These are phyloP conservation scores for Zoysia matrella DNA, from an alignment of 202 grass and related monocot genomes.

Conservation along the genomic window DNA sequence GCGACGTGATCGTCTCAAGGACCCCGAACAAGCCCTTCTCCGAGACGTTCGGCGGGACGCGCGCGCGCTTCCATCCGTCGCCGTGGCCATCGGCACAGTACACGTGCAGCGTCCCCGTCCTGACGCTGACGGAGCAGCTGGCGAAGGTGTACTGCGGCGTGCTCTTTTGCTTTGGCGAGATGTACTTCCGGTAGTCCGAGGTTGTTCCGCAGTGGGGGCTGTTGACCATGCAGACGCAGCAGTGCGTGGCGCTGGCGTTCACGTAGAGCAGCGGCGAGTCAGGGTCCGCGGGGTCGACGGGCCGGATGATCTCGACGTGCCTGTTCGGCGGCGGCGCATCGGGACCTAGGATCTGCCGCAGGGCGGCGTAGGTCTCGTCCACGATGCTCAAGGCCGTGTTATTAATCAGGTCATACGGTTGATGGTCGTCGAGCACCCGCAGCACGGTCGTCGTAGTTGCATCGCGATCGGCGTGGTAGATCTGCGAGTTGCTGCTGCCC, in stretches of 20 bases:
- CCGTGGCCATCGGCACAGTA: background rate
- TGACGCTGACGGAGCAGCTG: background rate
- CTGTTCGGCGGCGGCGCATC: background rate
- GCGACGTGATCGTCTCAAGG: slow-evolving; percentile 3
- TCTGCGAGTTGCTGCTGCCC: background rate
- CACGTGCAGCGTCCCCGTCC: slow-evolving; percentile 30
- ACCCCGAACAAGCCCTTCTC: slow-evolving; percentile 17
- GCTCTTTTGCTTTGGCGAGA: background rate
- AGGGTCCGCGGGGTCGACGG: slow-evolving; percentile 35
- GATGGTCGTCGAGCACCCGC: slow-evolving; percentile 14
- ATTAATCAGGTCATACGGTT: slow-evolving; percentile 4
- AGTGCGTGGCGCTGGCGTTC: slow-evolving; percentile 32
- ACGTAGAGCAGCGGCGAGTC: slow-evolving; percentile 41
- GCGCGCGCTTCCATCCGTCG: background rate
- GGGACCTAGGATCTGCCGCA: background rate
- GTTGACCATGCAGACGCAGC: slow-evolving; percentile 31
- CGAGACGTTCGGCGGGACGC: slow-evolving; percentile 6
- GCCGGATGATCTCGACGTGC: background rate
- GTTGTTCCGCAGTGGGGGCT: background rate
- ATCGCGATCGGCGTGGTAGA: background rate
- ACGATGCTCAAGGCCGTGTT: slow-evolving; percentile 30
- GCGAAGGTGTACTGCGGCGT: background rate
- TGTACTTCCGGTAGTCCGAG: background rate
- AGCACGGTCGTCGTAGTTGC: background rate
- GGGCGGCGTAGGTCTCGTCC: slow-evolving; percentile 27